Conservation (phyloP, 2,329 filamentous ascomycete species). For the Monilinia fructicola region DNA sequence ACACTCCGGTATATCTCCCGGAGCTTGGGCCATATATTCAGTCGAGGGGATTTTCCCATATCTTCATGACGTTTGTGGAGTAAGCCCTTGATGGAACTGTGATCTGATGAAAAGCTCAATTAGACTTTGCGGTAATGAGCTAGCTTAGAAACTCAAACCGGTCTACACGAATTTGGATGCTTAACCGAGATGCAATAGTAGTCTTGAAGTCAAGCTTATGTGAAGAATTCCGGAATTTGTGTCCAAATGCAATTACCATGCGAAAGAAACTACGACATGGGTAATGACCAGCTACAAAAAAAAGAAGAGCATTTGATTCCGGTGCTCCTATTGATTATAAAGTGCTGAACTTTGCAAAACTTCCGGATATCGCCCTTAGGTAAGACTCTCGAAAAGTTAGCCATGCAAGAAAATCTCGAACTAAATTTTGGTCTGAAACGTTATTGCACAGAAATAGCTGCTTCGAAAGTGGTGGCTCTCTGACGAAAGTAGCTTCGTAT, state of each 20-base stretch:
- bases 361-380: background rate
- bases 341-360: background rate
- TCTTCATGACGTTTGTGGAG: constrained; percentile 1
- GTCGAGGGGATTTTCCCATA: background rate
- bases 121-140: background rate
- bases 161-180: background rate
- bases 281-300: too few species aligned
- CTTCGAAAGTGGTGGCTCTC: background rate
- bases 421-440: background rate
- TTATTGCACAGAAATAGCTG: background rate
- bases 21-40: constrained; percentile 9
- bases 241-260: background rate
- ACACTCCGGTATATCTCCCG: constrained; percentile 9
- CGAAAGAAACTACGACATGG: background rate
- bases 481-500: background rate
- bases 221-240: background rate
- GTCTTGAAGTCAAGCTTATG: background rate
- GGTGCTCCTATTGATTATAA: background rate
- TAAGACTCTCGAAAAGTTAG: background rate
- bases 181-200: background rate
- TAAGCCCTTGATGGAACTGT: background rate
- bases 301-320: background rate
- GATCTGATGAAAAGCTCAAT: constrained; percentile 1
- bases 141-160: background rate
- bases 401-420: background rate